phyloP scores from a whole-genome alignment of 1,284 basidiomycete genomes.

The Sanguinoderma infundibulare region DNA sequence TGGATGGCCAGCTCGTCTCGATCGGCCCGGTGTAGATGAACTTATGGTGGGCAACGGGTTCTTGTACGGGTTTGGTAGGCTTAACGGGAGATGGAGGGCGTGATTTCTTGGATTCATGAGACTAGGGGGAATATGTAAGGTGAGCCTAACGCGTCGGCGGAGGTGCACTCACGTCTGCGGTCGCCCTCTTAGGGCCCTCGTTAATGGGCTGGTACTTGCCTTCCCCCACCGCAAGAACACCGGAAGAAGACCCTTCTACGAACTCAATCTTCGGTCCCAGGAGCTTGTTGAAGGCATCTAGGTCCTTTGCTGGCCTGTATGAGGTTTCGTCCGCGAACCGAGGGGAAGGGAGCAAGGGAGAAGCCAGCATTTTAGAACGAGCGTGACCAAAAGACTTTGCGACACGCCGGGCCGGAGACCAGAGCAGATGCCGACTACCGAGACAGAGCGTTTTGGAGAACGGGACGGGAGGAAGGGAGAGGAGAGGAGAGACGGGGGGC shows the following conservation, averaged over 20 bases:
- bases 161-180: conserved; percentile 24
- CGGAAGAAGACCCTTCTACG: conserved; percentile 79
- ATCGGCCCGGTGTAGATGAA: conserved; percentile 54
- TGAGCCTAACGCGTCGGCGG: neutral
- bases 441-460: neutral
- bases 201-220: conserved; percentile 83
- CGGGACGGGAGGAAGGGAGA: neutral
- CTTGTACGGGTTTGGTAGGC: conserved; percentile 13
- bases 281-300: conserved; percentile 74
- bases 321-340: conserved; percentile 53
- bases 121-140: neutral
- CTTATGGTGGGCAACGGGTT: conserved; percentile 16
- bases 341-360: conserved; percentile 55
- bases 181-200: conserved; percentile 47
- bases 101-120: neutral
- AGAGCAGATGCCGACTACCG: conserved; percentile 2
- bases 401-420: conserved; percentile 1
- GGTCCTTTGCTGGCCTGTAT: conserved; percentile 67
- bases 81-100: neutral
- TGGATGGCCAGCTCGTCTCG: conserved; percentile 58
- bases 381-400: neutral
- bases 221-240: conserved; percentile 66
- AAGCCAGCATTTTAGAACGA: conserved; percentile 56
- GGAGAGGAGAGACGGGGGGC: neutral
- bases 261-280: conserved; percentile 80